phyloP scores from a whole-genome alignment of 306 rosid genomes.

The Glycine latifolia region DNA sequence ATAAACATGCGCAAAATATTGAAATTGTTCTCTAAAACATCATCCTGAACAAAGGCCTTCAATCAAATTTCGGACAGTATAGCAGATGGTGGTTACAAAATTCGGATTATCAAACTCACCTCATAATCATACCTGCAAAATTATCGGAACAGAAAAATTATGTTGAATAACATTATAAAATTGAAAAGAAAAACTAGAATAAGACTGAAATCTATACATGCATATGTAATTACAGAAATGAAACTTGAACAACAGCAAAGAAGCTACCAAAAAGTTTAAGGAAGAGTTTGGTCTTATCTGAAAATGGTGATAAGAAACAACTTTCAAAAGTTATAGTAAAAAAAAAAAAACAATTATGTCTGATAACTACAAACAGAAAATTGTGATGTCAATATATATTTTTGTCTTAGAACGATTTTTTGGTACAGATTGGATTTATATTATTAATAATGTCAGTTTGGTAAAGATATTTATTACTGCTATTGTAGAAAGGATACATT shows the following conservation, averaged over 20 bases:
- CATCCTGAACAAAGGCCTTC: conserved; percentile 68
- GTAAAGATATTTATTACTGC: background rate
- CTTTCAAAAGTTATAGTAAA: conserved; percentile 14
- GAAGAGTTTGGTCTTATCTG: background rate
- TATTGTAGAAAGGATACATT: background rate
- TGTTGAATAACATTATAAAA: conserved; percentile 52
- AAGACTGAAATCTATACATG: conserved; percentile 31
- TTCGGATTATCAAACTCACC: conserved; percentile 58
- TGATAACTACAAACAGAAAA: background rate
- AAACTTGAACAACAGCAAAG: conserved; percentile 25
- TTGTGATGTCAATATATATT: background rate
- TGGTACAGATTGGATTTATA: background rate
- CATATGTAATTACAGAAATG: conserved; percentile 40
- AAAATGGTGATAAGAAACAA: conserved; percentile 25
- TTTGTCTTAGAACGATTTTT: background rate
- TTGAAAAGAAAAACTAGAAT: conserved; percentile 36
- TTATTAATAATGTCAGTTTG: conserved; percentile 34
- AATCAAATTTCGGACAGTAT: conserved; percentile 15
- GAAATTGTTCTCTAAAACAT: conserved; percentile 87
- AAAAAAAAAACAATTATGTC: background rate
- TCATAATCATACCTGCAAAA: conserved; percentile 90
- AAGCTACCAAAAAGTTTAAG: background rate
- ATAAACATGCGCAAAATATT: conserved; percentile 89
- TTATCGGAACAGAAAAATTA: conserved; percentile 48
- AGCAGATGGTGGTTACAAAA: conserved; percentile 5